These are phyloP conservation scores for Metschnikowia kunwiensis DNA, from an alignment of 805 yeast species.

Conservation along the genomic window DNA sequence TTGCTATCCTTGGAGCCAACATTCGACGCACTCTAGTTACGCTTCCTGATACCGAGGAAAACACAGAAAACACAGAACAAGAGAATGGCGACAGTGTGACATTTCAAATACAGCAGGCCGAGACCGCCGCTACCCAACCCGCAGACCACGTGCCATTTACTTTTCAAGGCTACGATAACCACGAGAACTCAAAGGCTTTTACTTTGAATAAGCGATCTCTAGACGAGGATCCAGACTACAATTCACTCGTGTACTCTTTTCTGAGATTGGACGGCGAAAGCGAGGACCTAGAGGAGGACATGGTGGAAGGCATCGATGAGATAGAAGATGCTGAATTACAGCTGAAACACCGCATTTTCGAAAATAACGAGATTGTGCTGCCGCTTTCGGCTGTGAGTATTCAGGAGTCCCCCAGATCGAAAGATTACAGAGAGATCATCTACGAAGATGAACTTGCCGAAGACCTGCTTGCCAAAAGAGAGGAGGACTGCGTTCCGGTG, in stretches of 20 bases:
- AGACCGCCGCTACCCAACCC: background rate
- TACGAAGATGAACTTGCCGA: background rate
- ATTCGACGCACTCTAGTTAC: too few relatives aligned
- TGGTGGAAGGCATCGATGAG: background rate
- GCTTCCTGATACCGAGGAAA: background rate
- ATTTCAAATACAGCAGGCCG: too few relatives aligned
- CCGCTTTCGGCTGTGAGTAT: background rate
- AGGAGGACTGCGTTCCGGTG: constrained; percentile 42
- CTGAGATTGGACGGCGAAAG: constrained; percentile 11
- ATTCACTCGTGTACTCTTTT: constrained; percentile 16
- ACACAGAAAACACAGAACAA: background rate
- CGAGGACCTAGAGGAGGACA: background rate
- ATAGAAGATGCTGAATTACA: background rate
- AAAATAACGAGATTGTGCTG: constrained; percentile 5
- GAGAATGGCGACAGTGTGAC: too few relatives aligned
- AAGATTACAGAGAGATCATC: constrained; percentile 2
- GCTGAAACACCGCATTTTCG: constrained; percentile 9
- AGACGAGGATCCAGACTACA: constrained; percentile 16
- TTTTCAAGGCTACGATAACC: background rate
- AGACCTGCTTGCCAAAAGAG: constrained; percentile 5
- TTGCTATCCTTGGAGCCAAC: constrained; percentile 5
- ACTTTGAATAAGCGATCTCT: constrained; percentile 1
- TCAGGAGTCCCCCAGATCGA: constrained; percentile 1
- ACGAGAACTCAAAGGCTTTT: background rate
- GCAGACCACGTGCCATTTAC: background rate